phyloP scores from a whole-genome alignment of 208 protist genomes.

The Leishmania arabica region DNA sequence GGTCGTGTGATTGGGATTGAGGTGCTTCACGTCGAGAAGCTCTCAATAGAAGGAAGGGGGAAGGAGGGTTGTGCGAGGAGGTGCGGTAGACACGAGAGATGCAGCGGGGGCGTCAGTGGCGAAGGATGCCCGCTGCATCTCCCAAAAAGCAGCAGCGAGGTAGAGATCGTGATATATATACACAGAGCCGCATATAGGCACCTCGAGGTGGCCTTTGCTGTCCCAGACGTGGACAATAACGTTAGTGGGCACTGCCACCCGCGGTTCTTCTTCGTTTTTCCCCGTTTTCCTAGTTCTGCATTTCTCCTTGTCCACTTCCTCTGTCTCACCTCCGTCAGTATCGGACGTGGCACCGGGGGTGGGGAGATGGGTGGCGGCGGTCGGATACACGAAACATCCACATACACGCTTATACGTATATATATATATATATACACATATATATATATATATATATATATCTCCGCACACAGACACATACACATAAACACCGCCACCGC shows the following conservation, averaged over 20 bases:
- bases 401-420: neutral
- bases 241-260: neutral
- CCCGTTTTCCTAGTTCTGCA: neutral
- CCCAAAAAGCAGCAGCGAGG: neutral
- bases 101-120: neutral
- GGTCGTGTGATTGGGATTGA: neutral
- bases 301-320: neutral
- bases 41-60: neutral
- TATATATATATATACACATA: no score
- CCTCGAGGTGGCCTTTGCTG: neutral
- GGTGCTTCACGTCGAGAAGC: neutral
- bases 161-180: neutral
- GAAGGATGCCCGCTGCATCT: neutral
- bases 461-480: neutral
- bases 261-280: neutral
- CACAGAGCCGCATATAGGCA: neutral
- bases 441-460: no score
- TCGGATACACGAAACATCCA: neutral
- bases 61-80: neutral
- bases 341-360: neutral
- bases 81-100: neutral
- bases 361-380: neutral
- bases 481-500: neutral
- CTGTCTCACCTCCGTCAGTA: neutral
- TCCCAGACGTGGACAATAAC: neutral